Conservation (phyloP, 768 basidiomycete genomes). For the Suillus cothurnatus region DNA sequence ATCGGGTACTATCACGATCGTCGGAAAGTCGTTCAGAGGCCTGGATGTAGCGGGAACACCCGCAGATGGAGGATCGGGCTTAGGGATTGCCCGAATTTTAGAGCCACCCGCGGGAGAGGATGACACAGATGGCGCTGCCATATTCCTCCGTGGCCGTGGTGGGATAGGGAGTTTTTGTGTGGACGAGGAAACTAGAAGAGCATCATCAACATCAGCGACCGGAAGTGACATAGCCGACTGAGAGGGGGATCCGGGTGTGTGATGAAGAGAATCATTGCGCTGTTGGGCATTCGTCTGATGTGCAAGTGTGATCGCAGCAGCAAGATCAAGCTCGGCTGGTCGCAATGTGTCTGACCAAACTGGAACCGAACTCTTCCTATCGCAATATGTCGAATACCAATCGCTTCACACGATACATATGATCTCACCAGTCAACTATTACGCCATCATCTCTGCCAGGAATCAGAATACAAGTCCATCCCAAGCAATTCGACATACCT, state of each 20-base stretch:
- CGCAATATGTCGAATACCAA: constrained; percentile 4
- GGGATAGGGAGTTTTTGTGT: constrained; percentile 23
- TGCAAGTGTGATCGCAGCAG: constrained; percentile 25
- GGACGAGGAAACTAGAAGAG: constrained; percentile 1
- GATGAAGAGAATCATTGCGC: background rate
- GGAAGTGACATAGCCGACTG: constrained; percentile 4
- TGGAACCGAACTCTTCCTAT: constrained; percentile 32
- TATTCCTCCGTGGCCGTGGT: constrained; percentile 20
- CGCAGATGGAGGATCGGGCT: background rate
- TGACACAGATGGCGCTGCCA: constrained; percentile 3
- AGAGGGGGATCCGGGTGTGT: background rate
- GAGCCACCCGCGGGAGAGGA: constrained; percentile 4
- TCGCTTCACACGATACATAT: background rate
- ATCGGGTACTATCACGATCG: background rate
- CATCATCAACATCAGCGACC: background rate
- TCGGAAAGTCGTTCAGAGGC: background rate
- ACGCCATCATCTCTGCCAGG: constrained; percentile 31
- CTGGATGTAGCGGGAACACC: constrained; percentile 1
- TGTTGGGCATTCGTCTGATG: constrained; percentile 29
- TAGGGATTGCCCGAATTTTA: background rate
- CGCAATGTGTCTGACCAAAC: constrained; percentile 35
- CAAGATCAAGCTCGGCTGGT: constrained; percentile 30
- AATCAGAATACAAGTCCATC: background rate
- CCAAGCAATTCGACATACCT: constrained; percentile 24
- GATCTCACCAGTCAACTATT: constrained; percentile 31